phyloP scores from a whole-genome alignment of 2,329 filamentous ascomycete genomes.

The Fusarium papillatum region DNA sequence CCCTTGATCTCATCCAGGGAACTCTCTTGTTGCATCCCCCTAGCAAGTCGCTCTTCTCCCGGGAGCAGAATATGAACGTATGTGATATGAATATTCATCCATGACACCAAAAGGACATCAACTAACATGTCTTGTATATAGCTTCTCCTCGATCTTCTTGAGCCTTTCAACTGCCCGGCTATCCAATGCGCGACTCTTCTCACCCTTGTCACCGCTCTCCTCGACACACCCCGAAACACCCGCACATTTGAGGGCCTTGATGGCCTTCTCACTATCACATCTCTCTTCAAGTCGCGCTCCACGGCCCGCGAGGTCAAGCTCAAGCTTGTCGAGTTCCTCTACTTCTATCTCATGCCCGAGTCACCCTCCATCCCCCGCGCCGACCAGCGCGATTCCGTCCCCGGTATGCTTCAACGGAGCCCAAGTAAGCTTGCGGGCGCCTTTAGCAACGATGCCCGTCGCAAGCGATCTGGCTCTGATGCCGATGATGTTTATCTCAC shows the following conservation, averaged over 20 bases:
- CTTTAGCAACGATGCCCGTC: conserved; percentile 56
- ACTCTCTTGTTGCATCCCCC: conserved; percentile 90
- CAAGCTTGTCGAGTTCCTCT: conserved; percentile 96
- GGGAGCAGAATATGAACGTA: conserved; percentile 96
- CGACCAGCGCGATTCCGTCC: conserved; percentile 58
- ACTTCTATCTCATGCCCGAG: conserved; percentile 99
- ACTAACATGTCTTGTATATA: conserved; percentile 46
- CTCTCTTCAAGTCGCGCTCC: conserved; percentile 89
- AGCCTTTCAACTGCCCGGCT: conserved; percentile 90
- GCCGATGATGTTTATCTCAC: conserved; percentile 58
- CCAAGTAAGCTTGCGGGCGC: conserved; percentile 76
- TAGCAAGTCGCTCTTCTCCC: conserved; percentile 86
- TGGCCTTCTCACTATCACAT: conserved; percentile 91
- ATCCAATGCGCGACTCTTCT: conserved; percentile 93
- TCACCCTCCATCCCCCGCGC: conserved; percentile 70
- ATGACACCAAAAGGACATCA: not conserved
- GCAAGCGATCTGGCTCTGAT: conserved; percentile 51
- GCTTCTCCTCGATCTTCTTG: conserved; percentile 94
- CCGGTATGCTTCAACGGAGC: conserved; percentile 73
- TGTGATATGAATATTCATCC: conserved; percentile 43
- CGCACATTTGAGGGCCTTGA: conserved; percentile 94
- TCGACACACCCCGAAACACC: conserved; percentile 89
- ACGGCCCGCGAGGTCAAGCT: conserved; percentile 93
- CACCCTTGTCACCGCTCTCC: conserved; percentile 88
- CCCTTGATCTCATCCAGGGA: conserved; percentile 91